Base-by-base conservation (phyloP, 1,139 yeast species). In the Yamadazyma friedrichii region DNA sequence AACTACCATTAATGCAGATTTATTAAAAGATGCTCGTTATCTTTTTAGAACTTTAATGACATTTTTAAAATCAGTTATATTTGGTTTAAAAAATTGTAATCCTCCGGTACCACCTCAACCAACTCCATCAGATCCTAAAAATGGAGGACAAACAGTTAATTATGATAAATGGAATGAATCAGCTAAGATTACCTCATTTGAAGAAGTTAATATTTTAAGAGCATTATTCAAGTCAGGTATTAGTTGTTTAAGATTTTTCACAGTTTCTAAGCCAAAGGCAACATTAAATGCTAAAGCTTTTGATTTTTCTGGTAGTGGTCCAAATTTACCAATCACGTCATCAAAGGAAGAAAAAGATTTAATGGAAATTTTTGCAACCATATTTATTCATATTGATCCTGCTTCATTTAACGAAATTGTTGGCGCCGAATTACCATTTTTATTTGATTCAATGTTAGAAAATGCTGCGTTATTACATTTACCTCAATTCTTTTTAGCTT, bases 321-420 rank as follows among this genome's bases (percentile, higher is more conserved):
- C 95, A 5, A 85, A 84, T 46, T 65, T 87, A 37, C 95, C 96
- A 4, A 85, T 87, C 5, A 82, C 91, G 2, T 86, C 95, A 1
- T 83, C 95, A 1, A 89, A 88, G 51, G 98, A 91, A 56, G 97
- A 91, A 48, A 89, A 93, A 53, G 98, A 94, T 52, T 70, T 91
- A 45, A 89, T 93, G 96, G 98, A 94, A 59, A 85, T 91, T 2
- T 82, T 94, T 59, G 97, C 97, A 0, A 86, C 96, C 1, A 88
- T 93, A 51, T 94, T 88, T 61, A 88, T 89, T 53, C 96, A 89
- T 58, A 78, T 94, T 42, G 99, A 94, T 55, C 94, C 96, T 15
- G 93, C 98, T 1, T 87, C 97, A 1, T 94, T 94, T 61, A 91
- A 88, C 58, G 99, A 94, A 62, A 84, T 93, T 49, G 84, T 91